These are phyloP conservation scores for Mycena kentingensis DNA, from an alignment of 768 basidiomycete species.

Conservation along the genomic window DNA sequence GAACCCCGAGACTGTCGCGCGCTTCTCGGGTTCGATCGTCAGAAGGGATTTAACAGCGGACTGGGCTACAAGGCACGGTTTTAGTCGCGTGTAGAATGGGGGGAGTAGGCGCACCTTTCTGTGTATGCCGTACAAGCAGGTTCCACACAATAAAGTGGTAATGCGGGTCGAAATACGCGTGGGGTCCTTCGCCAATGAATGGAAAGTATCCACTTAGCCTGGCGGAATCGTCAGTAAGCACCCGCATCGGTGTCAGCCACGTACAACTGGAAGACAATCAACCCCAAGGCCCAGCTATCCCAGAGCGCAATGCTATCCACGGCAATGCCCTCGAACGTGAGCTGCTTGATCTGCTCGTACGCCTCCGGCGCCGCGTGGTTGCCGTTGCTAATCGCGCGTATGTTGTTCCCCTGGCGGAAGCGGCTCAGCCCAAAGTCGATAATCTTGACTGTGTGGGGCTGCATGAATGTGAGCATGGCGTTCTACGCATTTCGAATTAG, in stretches of 20 bases:
- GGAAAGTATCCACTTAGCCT: no score
- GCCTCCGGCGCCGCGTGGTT: background rate
- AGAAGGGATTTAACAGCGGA: background rate
- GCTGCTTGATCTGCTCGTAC: background rate
- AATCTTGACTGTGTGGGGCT: conserved; percentile 50
- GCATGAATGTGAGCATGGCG: conserved; percentile 46
- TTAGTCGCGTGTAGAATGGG: no score
- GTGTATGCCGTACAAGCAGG: no score
- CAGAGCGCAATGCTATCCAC: background rate
- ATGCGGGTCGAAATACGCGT: background rate
- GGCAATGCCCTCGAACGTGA: background rate
- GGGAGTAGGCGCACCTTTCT: no score
- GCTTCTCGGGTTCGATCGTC: background rate
- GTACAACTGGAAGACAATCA: background rate
- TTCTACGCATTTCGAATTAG: conserved; percentile 38
- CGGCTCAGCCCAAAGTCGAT: conserved; percentile 70
- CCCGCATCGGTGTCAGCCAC: background rate
- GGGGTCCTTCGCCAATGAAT: no score
- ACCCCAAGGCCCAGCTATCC: background rate
- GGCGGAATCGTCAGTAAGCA: background rate
- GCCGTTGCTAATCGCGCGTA: background rate
- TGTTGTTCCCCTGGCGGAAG: conserved; percentile 38
- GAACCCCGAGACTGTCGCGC: background rate
- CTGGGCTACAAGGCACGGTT: background rate
- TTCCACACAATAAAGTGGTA: background rate